These are phyloP conservation scores for Xylariales sp. DNA, from an alignment of 2,329 filamentous ascomycete genomes.

Conservation along the genomic window DNA sequence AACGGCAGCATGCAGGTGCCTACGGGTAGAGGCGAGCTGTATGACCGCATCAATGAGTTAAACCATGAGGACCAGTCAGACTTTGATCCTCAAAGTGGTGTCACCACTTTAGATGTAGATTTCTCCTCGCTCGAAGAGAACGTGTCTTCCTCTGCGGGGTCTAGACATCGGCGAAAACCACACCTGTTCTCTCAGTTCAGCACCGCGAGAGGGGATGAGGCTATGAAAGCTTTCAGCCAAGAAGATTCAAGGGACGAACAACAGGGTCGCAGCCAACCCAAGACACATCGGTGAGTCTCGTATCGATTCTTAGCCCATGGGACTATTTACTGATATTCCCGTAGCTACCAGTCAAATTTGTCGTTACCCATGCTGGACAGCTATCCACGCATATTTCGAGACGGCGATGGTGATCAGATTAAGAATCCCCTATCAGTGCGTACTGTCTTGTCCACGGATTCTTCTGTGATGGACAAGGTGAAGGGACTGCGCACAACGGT, in stretches of 20 bases:
- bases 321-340: neutral
- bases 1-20: conserved; percentile 14
- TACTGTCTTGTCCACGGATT: conserved; percentile 68
- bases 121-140: conserved; percentile 34
- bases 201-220: conserved; percentile 25
- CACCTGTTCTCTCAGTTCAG: conserved; percentile 40
- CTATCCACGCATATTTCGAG: conserved; percentile 70
- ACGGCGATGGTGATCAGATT: conserved; percentile 31
- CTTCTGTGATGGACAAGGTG: conserved; percentile 65
- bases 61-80: conserved; percentile 19
- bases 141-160: conserved; percentile 17
- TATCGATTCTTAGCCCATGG: neutral
- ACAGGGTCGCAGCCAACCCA: conserved; percentile 19
- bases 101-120: conserved; percentile 33
- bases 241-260: conserved; percentile 20
- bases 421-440: conserved; percentile 41
- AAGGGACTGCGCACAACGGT: conserved; percentile 62
- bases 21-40: conserved; percentile 24
- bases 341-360: conserved; percentile 49
- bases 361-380: conserved; percentile 77
- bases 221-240: conserved; percentile 18
- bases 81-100: conserved; percentile 22
- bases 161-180: conserved; percentile 23
- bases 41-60: conserved; percentile 27
- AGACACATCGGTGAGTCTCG: conserved; percentile 26